These are phyloP conservation scores for Herpotrichia juniperi DNA, from an alignment of 2,329 filamentous ascomycete species.

Conservation along the genomic window DNA sequence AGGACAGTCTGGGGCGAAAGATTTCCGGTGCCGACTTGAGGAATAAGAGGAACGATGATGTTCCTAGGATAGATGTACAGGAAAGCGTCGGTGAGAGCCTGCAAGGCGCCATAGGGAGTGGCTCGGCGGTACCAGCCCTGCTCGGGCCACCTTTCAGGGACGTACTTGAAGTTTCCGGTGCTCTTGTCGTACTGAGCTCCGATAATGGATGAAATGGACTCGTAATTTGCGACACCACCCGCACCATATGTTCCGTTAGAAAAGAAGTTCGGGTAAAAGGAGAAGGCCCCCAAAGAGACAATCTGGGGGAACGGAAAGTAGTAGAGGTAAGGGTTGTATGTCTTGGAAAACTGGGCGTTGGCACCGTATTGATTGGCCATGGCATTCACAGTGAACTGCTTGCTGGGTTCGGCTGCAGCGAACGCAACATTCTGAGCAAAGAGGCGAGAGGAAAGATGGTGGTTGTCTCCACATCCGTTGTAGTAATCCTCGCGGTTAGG, in stretches of 20 bases:
- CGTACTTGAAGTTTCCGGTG: conserved; percentile 53
- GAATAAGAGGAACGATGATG: conserved; percentile 32
- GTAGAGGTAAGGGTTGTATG: conserved; percentile 52
- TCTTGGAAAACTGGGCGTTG: no score
- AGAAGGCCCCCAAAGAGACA: conserved; percentile 53
- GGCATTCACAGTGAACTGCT: no score
- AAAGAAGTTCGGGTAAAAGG: conserved; percentile 36
- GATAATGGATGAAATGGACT: conserved; percentile 52
- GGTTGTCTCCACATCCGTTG: no score
- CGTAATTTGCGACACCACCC: conserved; percentile 41
- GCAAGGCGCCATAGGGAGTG: conserved; percentile 54
- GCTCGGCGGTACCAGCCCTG: conserved; percentile 59
- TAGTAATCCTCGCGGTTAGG: no score
- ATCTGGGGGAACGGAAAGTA: conserved; percentile 50
- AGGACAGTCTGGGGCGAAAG: conserved; percentile 37
- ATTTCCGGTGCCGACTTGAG: conserved; percentile 40
- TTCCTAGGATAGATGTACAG: conserved; percentile 41
- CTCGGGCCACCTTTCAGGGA: conserved; percentile 59
- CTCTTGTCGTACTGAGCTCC: conserved; percentile 52
- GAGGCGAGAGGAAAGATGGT: no score
- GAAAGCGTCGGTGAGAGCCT: conserved; percentile 39
- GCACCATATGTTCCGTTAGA: conserved; percentile 43
- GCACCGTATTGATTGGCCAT: no score
- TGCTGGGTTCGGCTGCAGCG: no score
- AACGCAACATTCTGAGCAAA: no score